Base-by-base conservation (phyloP, 345 rosid genomes). In the Hypericum perforatum region DNA sequence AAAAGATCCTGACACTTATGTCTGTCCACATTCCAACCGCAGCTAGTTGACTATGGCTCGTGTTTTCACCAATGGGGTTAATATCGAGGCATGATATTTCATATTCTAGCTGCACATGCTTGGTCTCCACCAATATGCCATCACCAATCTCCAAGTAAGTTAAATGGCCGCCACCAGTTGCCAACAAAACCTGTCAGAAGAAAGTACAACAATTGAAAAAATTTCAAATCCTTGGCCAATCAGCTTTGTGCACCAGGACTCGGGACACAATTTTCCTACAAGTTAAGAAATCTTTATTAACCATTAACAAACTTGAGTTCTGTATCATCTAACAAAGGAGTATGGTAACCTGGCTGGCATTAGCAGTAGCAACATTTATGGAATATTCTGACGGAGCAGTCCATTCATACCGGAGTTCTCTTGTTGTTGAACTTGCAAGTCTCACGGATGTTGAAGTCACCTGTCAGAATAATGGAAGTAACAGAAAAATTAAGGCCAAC, bases 21-120 rank as follows among this genome's bases (percentile, higher is more conserved):
- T 87, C 92, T 6, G 95, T 91, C 98, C 98, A 91, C 98, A 87
- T 91, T 60, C 98, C 98, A 55, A 87, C 96, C 11, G 80, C 89
- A 67, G 94, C 97, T 64, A 86, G 73, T 63, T 86, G 89, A 64
- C 97, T 90, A 63, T 58, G 66, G 67, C 70, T 82, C 42, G 81
- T 70, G 57, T 75, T 78, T 46, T 90, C 89, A 45, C 96, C 89
- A 51, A 79, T 82, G 52, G 97, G 94, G 47, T 81, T 90, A 57
- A 90, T 80, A 76, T 90, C 96, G 62, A 90, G 91, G 71, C 97
- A 90, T 51, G 96, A 90, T 53, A 86, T 79, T 70, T 90, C 97
- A 71, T 76, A 74, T 64, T 90, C 96, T 72, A 90, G 63, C 64
- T 78, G 76, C 10, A 72, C 75, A 72, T 80, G 91, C 55, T 84